phyloP scores from a whole-genome alignment of 2,329 filamentous ascomycete species.

The Aspergillus alliaceus region DNA sequence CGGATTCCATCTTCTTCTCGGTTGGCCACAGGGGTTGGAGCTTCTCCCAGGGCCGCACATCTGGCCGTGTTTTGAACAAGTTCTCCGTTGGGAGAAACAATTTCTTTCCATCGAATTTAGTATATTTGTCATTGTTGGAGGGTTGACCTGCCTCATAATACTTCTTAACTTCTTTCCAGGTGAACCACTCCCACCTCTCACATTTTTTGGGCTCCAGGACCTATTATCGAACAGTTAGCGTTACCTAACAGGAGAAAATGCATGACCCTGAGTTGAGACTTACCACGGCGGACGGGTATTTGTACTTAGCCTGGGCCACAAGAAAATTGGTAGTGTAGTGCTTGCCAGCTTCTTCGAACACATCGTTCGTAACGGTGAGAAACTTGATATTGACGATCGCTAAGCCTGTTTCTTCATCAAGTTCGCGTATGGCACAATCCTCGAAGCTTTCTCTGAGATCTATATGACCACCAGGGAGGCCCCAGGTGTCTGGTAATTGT shows the following conservation, averaged over 20 bases:
- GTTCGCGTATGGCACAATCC: constrained; percentile 65
- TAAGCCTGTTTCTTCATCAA: constrained; percentile 69
- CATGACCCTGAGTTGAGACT: constrained; percentile 21
- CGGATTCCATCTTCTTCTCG: no score
- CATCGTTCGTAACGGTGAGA: constrained; percentile 65
- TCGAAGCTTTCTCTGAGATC: constrained; percentile 65
- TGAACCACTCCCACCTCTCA: constrained; percentile 54
- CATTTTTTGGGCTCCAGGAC: constrained; percentile 55
- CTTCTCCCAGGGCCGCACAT: no score
- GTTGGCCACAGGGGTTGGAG: no score
- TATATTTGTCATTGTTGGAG: neutral
- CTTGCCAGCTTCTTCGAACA: constrained; percentile 60
- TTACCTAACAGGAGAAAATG: neutral
- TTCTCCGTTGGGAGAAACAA: constrained; percentile 16
- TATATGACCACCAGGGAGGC: constrained; percentile 73
- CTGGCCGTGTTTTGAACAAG: no score
- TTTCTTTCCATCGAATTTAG: neutral
- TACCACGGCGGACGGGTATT: constrained; percentile 55
- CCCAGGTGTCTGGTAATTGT: constrained; percentile 56
- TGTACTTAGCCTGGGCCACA: constrained; percentile 51
- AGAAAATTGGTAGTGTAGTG: constrained; percentile 78
- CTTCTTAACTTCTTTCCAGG: constrained; percentile 47
- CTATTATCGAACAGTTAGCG: constrained; percentile 2
- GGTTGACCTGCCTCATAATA: constrained; percentile 1
- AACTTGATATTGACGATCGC: constrained; percentile 54